Evolutionary conservation across 352 stramenopile genomes (phyloP).

Genomic region (Globisporangium cylindrosporum): DNA sequence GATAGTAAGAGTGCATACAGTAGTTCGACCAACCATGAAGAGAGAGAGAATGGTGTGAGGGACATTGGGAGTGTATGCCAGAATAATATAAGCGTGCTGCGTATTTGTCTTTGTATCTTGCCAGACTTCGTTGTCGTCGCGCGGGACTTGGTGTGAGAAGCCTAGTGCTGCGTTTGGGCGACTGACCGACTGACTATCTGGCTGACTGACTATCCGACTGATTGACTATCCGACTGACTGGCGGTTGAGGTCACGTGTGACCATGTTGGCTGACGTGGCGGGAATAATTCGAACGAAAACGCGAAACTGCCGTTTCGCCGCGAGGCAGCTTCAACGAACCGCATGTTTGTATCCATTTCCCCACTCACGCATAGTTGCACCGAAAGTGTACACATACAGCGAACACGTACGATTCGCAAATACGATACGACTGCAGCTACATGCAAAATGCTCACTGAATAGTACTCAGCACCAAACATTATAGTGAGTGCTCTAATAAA

Average conservation of each 20-base stretch:
- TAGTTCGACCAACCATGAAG: neutral
- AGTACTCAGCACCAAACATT: neutral
- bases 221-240: neutral
- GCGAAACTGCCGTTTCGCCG: neutral
- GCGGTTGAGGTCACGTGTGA: neutral
- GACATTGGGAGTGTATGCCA: neutral
- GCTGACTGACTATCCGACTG: too few relatives aligned
- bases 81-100: slow-evolving; percentile 11
- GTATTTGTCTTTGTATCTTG: neutral
- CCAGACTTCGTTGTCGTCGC: neutral
- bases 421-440: neutral
- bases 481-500: neutral
- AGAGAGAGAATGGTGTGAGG: neutral
- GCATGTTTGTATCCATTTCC: slow-evolving; percentile 5
- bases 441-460: neutral
- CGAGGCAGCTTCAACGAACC: slow-evolving; percentile 2
- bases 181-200: neutral
- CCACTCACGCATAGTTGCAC: neutral
- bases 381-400: neutral
- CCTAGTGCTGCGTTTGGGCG: neutral
- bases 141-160: neutral
- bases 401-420: neutral
- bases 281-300: neutral
- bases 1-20: neutral
- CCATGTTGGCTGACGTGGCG: neutral